Percentiles rank a stretch among this genome's conserved stretches.
Evolutionary conservation across 768 basidiomycete genomes (phyloP).

Genomic region (Russula sp.): DNA sequence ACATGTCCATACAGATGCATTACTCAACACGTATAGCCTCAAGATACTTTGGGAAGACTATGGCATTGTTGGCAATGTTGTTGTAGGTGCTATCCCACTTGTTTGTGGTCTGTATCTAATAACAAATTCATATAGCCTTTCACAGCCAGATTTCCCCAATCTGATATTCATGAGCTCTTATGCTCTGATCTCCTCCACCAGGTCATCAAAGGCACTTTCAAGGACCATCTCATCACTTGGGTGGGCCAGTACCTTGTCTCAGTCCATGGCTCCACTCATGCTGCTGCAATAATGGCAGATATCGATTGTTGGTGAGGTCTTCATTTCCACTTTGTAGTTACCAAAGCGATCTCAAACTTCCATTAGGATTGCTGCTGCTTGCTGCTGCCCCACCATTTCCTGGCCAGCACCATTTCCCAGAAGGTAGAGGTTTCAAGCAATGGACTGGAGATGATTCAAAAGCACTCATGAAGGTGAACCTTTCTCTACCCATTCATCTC

Average conservation of each 20-base stretch:
- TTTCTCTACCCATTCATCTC: background rate
- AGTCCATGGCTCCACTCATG: background rate
- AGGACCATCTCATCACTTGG: slow-evolving; percentile 6
- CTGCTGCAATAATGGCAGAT: background rate
- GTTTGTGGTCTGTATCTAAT: too few species aligned
- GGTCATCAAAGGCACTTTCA: slow-evolving; percentile 12
- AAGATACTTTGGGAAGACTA: too few species aligned
- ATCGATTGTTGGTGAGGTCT: background rate
- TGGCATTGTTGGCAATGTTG: too few species aligned
- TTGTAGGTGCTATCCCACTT: too few species aligned
- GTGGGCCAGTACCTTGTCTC: background rate
- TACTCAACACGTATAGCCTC: too few species aligned
- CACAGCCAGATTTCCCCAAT: background rate
- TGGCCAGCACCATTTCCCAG: background rate
- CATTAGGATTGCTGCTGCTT: background rate
- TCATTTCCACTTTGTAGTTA: background rate
- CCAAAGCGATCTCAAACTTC: background rate
- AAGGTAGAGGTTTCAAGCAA: background rate
- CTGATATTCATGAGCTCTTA: background rate
- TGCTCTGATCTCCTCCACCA: slow-evolving; percentile 23
- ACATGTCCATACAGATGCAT: too few species aligned
- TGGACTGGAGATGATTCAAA: background rate
- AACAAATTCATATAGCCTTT: too few species aligned
- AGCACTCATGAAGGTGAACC: background rate
- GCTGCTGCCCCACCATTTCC: background rate